A percentile compares a stretch with the other conserved stretches of the same genome.
These are phyloP conservation scores for Kalanchoe fedtschenkoi DNA, from an alignment of 164 flowering plant genomes.

Conservation along the genomic window DNA sequence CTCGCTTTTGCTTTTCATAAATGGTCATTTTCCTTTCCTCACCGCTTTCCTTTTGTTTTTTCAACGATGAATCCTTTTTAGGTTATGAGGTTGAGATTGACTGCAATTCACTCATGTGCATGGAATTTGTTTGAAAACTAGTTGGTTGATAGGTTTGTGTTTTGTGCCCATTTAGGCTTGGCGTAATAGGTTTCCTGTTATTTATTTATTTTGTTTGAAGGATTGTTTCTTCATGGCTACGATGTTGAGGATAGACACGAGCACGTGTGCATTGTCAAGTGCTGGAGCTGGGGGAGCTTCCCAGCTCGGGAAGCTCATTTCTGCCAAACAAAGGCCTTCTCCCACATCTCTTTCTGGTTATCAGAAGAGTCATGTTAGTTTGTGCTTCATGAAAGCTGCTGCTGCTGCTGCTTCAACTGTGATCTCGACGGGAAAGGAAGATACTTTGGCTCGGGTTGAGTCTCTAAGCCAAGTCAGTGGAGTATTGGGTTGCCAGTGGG, in stretches of 20 bases:
- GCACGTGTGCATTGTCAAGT: background rate
- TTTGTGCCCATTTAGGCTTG: no score
- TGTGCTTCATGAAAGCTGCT: slow-evolving; percentile 26
- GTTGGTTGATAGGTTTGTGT: no score
- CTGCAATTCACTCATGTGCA: no score
- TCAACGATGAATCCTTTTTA: no score
- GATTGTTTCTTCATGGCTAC: background rate
- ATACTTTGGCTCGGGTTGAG: slow-evolving; percentile 31
- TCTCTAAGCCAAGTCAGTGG: slow-evolving; percentile 81
- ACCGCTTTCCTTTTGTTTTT: no score
- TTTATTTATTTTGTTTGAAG: background rate
- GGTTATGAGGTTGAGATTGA: no score
- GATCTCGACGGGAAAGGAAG: slow-evolving; percentile 15
- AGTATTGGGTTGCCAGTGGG: slow-evolving; percentile 89
- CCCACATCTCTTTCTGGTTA: background rate
- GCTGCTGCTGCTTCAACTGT: slow-evolving; percentile 17
- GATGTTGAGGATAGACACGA: background rate
- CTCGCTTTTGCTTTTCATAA: no score
- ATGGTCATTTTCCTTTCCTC: no score
- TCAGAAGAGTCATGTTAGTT: background rate
- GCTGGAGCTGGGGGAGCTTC: background rate
- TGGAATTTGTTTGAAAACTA: no score
- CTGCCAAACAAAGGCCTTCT: background rate
- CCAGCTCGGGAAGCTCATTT: background rate
- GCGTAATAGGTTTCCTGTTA: no score